Evolutionary conservation across 73 alveolate genomes (phyloP), one percentile per base, ranked within the genome.

Genomic region (Stentor roeselii): DNA sequence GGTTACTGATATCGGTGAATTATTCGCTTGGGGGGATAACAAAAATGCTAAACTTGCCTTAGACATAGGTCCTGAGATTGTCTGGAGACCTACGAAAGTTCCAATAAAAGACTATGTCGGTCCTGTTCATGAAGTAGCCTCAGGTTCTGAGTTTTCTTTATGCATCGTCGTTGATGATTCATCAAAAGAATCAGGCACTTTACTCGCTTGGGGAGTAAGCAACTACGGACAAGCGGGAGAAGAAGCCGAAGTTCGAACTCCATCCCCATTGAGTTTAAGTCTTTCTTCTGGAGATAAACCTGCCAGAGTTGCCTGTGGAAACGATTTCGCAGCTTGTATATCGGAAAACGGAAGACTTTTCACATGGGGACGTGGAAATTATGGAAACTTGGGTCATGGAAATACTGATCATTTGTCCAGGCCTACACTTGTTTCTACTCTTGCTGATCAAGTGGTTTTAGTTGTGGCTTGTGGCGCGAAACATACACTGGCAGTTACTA

Each of bases 301-400:
- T 34, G 21, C 42, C 41, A 67, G 80, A 2, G 41, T 67, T 40
- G 34, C 42, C 2, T 67, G 80, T 32, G 80, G 80, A 15, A 15
- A 27, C 34, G 80, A 67, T 67, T 67, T 67, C 34, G 37, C 99
- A 85, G 96, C 95, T 31, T 82, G 75, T 14, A 76, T 75, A 0
- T 82, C 87, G 21, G 80, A 78, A 58, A 83, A 41, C 3, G 95
- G 95, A 0, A 39, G 84, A 31, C 60, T 89, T 15, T 89, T 76
- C 60, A 39, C 92, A 0, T 89, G 92, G 90, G 95, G 95, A 11
- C 82, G 75, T 61, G 95, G 95, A 0, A 89, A 86, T 37, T 93
- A 91, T 87, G 99, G 99, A 3, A 91, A 95, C 85, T 84, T 95
- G 32, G 99, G 99, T 3, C 99, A 95, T 76, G 97, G 96, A 11